phyloP scores from a whole-genome alignment of 2,329 filamentous ascomycete genomes.

The Cercospora sesami region DNA sequence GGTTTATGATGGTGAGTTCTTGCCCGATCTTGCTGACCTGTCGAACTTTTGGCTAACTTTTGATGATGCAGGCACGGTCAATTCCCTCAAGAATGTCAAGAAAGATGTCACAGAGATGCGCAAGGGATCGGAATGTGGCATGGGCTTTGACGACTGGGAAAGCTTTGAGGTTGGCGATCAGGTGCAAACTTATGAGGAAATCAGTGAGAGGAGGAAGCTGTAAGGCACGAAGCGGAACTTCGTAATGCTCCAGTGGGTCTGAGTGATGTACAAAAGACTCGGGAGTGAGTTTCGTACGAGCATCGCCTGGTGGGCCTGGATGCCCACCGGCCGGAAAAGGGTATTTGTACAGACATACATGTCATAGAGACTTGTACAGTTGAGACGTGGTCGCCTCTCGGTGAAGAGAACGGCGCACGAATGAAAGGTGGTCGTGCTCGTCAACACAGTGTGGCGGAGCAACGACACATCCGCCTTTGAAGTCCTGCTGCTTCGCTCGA shows the following conservation, averaged over 20 bases:
- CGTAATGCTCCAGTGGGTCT: not conserved
- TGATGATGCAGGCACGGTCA: constrained; percentile 63
- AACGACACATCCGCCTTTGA: not conserved
- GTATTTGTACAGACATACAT: not conserved
- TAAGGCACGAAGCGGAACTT: constrained; percentile 30
- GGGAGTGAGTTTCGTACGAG: not conserved
- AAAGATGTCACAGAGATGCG: constrained; percentile 86
- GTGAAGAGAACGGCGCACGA: not conserved
- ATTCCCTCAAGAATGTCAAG: constrained; percentile 86
- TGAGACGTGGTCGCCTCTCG: not conserved
- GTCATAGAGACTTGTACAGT: not conserved
- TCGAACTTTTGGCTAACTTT: constrained; percentile 13
- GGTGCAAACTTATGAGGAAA: constrained; percentile 84
- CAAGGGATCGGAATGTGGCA: constrained; percentile 91
- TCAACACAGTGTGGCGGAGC: not conserved
- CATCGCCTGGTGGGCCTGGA: not conserved
- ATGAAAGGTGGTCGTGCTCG: not conserved
- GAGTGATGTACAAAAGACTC: not conserved
- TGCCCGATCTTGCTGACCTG: not conserved
- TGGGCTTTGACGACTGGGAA: constrained; percentile 78
- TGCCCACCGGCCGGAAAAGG: not conserved
- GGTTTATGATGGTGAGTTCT: constrained; percentile 74
- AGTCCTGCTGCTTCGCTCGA: too few species aligned
- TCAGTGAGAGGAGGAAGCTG: constrained; percentile 65
- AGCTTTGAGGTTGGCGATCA: constrained; percentile 78